Evolutionary conservation across 495 filamentous ascomycete genomes (phyloP), one percentile per base, ranked within the genome.

Genomic region (Neurospora hispaniola): DNA sequence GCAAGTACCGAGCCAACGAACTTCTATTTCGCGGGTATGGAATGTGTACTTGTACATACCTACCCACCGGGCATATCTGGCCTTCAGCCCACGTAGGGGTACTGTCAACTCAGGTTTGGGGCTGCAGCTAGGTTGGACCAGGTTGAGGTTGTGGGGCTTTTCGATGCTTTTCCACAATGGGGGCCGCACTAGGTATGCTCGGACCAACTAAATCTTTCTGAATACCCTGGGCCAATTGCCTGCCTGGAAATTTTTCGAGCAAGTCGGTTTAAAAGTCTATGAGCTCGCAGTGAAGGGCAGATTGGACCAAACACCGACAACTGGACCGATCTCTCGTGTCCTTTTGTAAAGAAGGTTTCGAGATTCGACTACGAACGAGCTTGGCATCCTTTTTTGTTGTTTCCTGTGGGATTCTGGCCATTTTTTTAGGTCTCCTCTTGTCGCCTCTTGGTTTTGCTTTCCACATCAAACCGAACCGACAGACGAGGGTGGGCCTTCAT

Each of bases 161-260:
- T 66, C 27, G 54, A 66, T 18, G 54, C 54, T 66, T 66, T 35
- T 66, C 54, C 27, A 35, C 54, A 27, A 66, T 2, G 54, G 54
- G 54, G 54, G 54, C 7, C 14, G 54, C 54, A 18, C 54, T 66
- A 59, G 35, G 35, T 38, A 46, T 14, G 54, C 54, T 66, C 27
- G 54, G 54, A 66, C 54, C 54, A 35, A 0, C 54, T 5, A 66
- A 66, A 16, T 31, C 23, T 62, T 8, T 12, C 27, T 31, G 4
- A 31, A 62, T 27, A 35, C 6, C 54, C 27, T 66, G 14, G 54
- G 27, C 54, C 54, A 62, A 62, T 62, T 62, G 54, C 27, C 54
- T 62, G 14, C 44, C 74, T 73, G 74, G 75, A 77, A 77, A 73
- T 77, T 77, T 77, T 77, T 75, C 54, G 7, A 35, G 27, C 14